Percentiles rank a stretch among this genome's conserved stretches.
Evolutionary conservation across 306 rosid genomes (phyloP).

Genomic region (Malus sylvestris): DNA sequence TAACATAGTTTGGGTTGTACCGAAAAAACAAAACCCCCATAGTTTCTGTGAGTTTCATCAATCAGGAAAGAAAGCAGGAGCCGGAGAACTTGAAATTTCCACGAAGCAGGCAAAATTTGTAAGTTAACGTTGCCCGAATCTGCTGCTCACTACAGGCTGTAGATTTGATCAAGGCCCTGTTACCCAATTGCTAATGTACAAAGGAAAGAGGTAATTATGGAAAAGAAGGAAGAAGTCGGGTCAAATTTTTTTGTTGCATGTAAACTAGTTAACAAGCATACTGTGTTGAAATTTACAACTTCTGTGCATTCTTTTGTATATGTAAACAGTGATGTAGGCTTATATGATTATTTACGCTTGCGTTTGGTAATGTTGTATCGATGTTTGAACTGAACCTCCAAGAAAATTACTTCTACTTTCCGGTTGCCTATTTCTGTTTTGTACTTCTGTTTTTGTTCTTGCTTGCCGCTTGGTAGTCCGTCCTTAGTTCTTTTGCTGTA

Average conservation of each 20-base stretch:
- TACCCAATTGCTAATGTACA: slow-evolving; percentile 15
- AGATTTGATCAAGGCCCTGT: slow-evolving; percentile 35
- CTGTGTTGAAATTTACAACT: slow-evolving; percentile 7
- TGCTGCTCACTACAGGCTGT: slow-evolving; percentile 29
- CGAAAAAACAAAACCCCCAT: neutral
- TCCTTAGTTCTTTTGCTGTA: neutral
- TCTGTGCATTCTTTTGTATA: slow-evolving; percentile 48
- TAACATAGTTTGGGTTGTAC: slow-evolving; percentile 25
- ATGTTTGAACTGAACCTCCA: neutral
- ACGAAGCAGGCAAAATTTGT: slow-evolving; percentile 16
- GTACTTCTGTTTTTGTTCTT: neutral
- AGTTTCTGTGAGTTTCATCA: slow-evolving; percentile 14
- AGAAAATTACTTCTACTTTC: neutral
- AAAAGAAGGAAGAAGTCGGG: neutral
- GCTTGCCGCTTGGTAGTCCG: neutral
- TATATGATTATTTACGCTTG: slow-evolving; percentile 6
- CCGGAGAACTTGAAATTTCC: neutral
- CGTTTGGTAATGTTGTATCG: neutral
- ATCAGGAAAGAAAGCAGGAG: slow-evolving; percentile 3
- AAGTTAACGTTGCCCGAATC: slow-evolving; percentile 8
- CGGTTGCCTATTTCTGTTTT: neutral
- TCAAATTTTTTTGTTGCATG: slow-evolving; percentile 15
- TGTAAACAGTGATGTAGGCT: slow-evolving; percentile 27
- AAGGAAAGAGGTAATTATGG: neutral
- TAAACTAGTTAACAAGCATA: slow-evolving; percentile 20